phyloP scores from a whole-genome alignment of 2,329 filamentous ascomycete species.

The Phyllosticta citriasiana region DNA sequence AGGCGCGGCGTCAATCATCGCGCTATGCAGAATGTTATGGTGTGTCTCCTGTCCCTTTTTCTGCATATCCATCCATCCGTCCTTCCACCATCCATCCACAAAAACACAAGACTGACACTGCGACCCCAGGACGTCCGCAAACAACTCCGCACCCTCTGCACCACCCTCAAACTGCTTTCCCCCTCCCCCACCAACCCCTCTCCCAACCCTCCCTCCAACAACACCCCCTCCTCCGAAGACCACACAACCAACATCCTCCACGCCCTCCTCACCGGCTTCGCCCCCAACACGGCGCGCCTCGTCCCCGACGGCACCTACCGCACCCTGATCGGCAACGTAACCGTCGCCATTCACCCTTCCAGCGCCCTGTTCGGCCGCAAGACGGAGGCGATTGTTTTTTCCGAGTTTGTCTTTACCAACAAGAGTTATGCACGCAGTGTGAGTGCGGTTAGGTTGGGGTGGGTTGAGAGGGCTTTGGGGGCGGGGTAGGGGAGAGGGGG shows the following conservation, averaged over 20 bases:
- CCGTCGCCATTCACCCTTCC: conserved; percentile 52
- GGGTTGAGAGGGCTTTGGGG: conserved; percentile 45
- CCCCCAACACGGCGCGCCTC: conserved; percentile 49
- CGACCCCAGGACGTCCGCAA: conserved; percentile 45
- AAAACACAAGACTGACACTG: conserved; percentile 1
- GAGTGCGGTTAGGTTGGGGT: conserved; percentile 52
- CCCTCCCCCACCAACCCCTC: not conserved
- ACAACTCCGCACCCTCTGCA: conserved; percentile 48
- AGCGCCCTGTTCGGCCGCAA: conserved; percentile 51
- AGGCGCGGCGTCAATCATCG: conserved; percentile 51
- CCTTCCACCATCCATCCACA: not conserved
- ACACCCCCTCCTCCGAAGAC: conserved; percentile 24
- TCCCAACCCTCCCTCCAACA: conserved; percentile 7
- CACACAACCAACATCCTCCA: conserved; percentile 43
- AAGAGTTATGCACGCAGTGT: conserved; percentile 53
- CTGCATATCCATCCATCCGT: not conserved
- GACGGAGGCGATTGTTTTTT: conserved; percentile 54
- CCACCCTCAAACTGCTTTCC: conserved; percentile 33
- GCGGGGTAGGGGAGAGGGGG: not conserved
- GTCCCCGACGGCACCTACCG: conserved; percentile 53
- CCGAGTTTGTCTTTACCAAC: conserved; percentile 56
- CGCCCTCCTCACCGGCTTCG: conserved; percentile 49
- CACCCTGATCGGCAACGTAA: conserved; percentile 51
- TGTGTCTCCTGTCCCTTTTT: conserved; percentile 10
- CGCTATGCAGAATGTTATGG: conserved; percentile 57